phyloP scores from a whole-genome alignment of 2,329 filamentous ascomycete genomes.

The Rhinocladiella similis region DNA sequence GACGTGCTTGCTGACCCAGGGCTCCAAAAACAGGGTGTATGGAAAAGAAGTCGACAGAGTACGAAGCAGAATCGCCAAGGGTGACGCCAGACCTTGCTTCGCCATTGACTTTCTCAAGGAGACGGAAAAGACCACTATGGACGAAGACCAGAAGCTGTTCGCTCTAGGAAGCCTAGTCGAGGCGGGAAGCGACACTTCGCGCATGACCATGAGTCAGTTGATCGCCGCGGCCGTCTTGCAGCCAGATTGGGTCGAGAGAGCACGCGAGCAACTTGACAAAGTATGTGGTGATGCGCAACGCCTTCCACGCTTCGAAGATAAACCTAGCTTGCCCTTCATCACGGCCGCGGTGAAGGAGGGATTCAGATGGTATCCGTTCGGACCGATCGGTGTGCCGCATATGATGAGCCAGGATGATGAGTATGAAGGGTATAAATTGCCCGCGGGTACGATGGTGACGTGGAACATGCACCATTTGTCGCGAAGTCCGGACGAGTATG shows the following conservation, averaged over 20 bases:
- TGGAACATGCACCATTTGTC: slow-evolving; percentile 48
- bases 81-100: slow-evolving; percentile 36
- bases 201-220: slow-evolving; percentile 47
- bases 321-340: slow-evolving; percentile 34
- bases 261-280: slow-evolving; percentile 45
- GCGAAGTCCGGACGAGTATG: slow-evolving; percentile 36
- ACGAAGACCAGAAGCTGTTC: slow-evolving; percentile 44
- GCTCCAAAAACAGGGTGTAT: background rate
- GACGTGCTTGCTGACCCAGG: too few relatives aligned
- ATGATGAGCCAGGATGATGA: slow-evolving; percentile 29
- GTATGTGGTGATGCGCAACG: slow-evolving; percentile 37
- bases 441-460: slow-evolving; percentile 49
- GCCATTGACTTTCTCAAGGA: slow-evolving; percentile 35
- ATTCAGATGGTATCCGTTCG: slow-evolving; percentile 39
- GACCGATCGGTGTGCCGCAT: slow-evolving; percentile 40
- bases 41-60: background rate
- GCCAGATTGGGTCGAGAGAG: slow-evolving; percentile 44
- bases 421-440: slow-evolving; percentile 50
- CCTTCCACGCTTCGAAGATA: slow-evolving; percentile 36
- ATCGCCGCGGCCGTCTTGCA: slow-evolving; percentile 53
- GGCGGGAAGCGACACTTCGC: slow-evolving; percentile 54
- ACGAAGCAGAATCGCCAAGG: background rate
- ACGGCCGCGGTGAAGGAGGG: slow-evolving; percentile 36
- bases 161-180: slow-evolving; percentile 43
- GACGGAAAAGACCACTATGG: slow-evolving; percentile 34